Evolutionary conservation across 2,329 filamentous ascomycete species (phyloP).

Genomic region (Plectosphaerella cucumerina): DNA sequence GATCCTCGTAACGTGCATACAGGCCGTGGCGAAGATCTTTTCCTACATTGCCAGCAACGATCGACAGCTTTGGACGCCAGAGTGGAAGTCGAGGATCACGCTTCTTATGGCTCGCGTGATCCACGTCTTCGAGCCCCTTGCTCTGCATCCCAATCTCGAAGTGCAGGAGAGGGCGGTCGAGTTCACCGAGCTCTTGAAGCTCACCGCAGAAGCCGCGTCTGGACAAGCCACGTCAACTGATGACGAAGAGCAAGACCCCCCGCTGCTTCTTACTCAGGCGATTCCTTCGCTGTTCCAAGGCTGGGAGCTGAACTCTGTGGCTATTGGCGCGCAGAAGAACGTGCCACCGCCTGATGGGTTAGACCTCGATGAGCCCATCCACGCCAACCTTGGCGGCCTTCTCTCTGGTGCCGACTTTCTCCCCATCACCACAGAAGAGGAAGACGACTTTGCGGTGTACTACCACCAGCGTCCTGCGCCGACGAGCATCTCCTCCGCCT

Average conservation of each 20-base stretch:
- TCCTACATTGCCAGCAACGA: slow-evolving; percentile 65
- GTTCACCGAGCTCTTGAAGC: slow-evolving; percentile 81
- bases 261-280: slow-evolving; percentile 82
- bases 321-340: slow-evolving; percentile 74
- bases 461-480: slow-evolving; percentile 55
- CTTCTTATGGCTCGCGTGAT: slow-evolving; percentile 79
- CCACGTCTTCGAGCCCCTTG: slow-evolving; percentile 74
- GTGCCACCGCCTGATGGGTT: slow-evolving; percentile 75
- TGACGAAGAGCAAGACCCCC: slow-evolving; percentile 59
- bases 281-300: slow-evolving; percentile 85
- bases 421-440: slow-evolving; percentile 45
- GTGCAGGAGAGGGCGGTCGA: slow-evolving; percentile 94
- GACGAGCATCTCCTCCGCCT: slow-evolving; percentile 45
- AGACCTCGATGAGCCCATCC: slow-evolving; percentile 78
- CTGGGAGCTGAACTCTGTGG: slow-evolving; percentile 88
- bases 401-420: slow-evolving; percentile 55
- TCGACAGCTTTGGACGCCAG: slow-evolving; percentile 63
- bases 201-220: slow-evolving; percentile 77
- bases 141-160: slow-evolving; percentile 80
- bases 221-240: slow-evolving; percentile 58
- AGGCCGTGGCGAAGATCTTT: slow-evolving; percentile 84
- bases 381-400: slow-evolving; percentile 64
- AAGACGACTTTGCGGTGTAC: slow-evolving; percentile 64
- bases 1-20: slow-evolving; percentile 74
- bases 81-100: slow-evolving; percentile 69